These are phyloP conservation scores for Cladosporium oxysporum DNA, from an alignment of 2,329 filamentous ascomycete species.

Conservation along the genomic window DNA sequence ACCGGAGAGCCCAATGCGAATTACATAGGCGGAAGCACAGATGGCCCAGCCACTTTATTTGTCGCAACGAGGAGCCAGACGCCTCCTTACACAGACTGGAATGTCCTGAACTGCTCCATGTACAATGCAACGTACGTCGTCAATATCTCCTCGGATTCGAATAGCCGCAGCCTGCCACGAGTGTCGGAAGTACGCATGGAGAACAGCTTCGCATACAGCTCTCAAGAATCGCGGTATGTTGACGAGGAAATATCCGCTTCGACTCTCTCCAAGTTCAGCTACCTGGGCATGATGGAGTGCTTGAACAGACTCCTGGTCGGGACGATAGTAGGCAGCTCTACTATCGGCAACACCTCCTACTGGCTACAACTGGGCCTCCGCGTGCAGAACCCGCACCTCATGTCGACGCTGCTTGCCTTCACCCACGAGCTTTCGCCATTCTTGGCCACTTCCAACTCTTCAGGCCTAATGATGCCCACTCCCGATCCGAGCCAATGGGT, in stretches of 20 bases:
- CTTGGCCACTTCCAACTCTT: background rate
- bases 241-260: background rate
- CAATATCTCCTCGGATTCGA: constrained; percentile 3
- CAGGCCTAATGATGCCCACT: background rate
- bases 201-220: background rate
- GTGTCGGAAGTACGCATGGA: background rate
- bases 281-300: constrained; percentile 7
- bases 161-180: background rate
- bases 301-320: constrained; percentile 6
- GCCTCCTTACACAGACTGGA: background rate
- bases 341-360: background rate
- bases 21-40: background rate
- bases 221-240: background rate
- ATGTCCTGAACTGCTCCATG: constrained; percentile 13
- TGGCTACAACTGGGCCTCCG: background rate
- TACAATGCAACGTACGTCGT: constrained; percentile 13
- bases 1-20: background rate
- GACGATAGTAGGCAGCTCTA: background rate
- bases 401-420: constrained; percentile 7
- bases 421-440: background rate
- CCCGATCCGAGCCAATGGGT: background rate
- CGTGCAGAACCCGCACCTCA: background rate
- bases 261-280: background rate
- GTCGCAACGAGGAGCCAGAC: constrained; percentile 5
- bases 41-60: background rate